A percentile compares a stretch with the other conserved stretches of the same genome.
Evolutionary conservation across 2,329 filamentous ascomycete species (phyloP).

Genomic region (Ascochyta koolunga): DNA sequence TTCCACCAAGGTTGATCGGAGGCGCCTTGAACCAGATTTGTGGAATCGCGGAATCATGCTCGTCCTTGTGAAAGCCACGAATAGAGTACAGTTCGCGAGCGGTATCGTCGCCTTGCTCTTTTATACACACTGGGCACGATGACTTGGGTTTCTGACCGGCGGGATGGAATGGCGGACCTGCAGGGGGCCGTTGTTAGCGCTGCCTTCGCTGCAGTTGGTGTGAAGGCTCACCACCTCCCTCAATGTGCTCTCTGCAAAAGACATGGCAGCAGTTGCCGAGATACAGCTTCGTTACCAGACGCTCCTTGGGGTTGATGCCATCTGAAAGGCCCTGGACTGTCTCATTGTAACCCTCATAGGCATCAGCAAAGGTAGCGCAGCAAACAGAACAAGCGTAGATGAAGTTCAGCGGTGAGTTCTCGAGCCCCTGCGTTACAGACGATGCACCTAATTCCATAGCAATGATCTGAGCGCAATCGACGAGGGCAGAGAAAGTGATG

Average conservation of each 20-base stretch:
- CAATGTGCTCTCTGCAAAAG: constrained; percentile 55
- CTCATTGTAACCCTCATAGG: constrained; percentile 50
- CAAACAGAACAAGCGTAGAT: constrained; percentile 59
- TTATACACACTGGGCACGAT: constrained; percentile 54
- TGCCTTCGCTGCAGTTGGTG: neutral
- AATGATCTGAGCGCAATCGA: neutral
- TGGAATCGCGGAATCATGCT: constrained; percentile 54
- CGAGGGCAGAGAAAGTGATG: constrained; percentile 7
- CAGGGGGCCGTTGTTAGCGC: neutral
- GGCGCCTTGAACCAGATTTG: constrained; percentile 52
- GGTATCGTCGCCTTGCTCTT: constrained; percentile 42
- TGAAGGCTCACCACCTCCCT: constrained; percentile 53
- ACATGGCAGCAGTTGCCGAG: constrained; percentile 58
- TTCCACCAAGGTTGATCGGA: constrained; percentile 50
- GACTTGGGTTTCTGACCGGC: constrained; percentile 49
- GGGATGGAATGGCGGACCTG: constrained; percentile 56
- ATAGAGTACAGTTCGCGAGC: constrained; percentile 53
- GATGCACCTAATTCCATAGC: constrained; percentile 21
- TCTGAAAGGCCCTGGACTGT: constrained; percentile 48
- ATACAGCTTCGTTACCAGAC: constrained; percentile 53
- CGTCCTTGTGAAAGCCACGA: constrained; percentile 49
- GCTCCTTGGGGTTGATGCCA: constrained; percentile 44
- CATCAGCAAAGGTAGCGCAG: constrained; percentile 52
- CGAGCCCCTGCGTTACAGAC: constrained; percentile 29
- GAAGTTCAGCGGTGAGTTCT: constrained; percentile 49